Conservation (phyloP, 2,329 filamentous ascomycete species). For the Amylocarpus encephaloides region DNA sequence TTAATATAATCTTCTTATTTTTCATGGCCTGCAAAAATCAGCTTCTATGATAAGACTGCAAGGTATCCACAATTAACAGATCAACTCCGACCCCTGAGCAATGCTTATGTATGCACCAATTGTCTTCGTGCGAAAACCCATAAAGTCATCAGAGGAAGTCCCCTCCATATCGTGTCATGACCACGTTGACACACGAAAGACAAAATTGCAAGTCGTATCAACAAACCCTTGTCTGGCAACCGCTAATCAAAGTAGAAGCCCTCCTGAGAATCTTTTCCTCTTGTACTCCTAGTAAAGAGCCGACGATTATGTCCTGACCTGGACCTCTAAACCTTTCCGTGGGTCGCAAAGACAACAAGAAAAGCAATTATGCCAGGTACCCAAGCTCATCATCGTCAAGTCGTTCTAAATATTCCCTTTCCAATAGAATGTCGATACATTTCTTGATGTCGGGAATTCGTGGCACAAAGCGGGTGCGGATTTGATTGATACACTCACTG, state of each 20-base stretch:
- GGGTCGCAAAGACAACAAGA: conserved; percentile 9
- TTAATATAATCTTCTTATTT: not conserved
- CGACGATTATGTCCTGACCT: conserved; percentile 3
- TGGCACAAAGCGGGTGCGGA: conserved; percentile 85
- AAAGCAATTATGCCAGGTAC: conserved; percentile 68
- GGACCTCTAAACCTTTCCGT: conserved; percentile 3
- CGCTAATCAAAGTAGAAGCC: not conserved
- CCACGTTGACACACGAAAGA: not conserved
- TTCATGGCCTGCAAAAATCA: not conserved
- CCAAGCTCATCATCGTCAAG: conserved; percentile 90
- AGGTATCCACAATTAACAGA: conserved; percentile 1
- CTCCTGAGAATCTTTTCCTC: not conserved
- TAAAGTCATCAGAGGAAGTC: not conserved
- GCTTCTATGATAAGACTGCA: not conserved
- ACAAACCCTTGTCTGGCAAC: not conserved
- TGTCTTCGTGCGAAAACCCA: not conserved
- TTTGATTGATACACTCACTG: conserved; percentile 91
- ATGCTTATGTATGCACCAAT: not conserved
- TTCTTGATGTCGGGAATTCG: conserved; percentile 98
- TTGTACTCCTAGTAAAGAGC: not conserved
- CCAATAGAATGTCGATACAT: conserved; percentile 95
- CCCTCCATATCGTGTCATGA: not conserved
- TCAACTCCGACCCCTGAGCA: conserved; percentile 1
- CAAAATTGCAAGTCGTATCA: not conserved
- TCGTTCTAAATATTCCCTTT: conserved; percentile 98